phyloP scores from a whole-genome alignment of 352 stramenopile genomes.

The Thraustochytrium sp. region DNA sequence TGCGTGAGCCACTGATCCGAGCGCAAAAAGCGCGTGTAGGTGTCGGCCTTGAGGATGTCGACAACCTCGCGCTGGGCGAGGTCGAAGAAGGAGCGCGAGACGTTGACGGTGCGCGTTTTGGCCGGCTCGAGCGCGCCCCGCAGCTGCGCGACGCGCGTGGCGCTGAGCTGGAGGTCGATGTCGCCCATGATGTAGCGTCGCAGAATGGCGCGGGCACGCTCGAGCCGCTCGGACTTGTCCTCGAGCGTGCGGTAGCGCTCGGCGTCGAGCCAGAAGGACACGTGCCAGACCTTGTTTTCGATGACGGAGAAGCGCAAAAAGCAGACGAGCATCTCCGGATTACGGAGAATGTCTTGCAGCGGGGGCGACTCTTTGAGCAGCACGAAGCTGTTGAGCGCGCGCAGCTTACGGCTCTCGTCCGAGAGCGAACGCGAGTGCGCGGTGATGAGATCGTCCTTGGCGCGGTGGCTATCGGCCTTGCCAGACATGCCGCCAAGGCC shows the following conservation, averaged over 20 bases:
- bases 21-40: constrained; percentile 24
- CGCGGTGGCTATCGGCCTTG: neutral
- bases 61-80: constrained; percentile 10
- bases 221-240: neutral
- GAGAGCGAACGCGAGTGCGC: neutral
- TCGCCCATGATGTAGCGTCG: neutral
- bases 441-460: neutral
- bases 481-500: neutral
- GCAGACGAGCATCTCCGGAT: neutral
- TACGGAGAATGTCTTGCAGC: neutral
- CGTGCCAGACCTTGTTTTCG: neutral
- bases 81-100: constrained; percentile 7
- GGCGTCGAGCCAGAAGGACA: constrained; percentile 28
- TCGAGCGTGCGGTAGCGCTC: constrained; percentile 4
- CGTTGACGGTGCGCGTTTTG: neutral
- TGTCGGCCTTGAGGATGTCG: constrained; percentile 4
- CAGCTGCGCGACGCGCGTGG: neutral
- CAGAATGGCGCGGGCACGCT: neutral
- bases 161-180: neutral
- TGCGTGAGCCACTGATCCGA: constrained; percentile 8
- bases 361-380: constrained; percentile 12
- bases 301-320: neutral
- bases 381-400: constrained; percentile 16
- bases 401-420: neutral
- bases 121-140: neutral